phyloP scores from a whole-genome alignment of 768 basidiomycete genomes.

The Auricularia cornea region DNA sequence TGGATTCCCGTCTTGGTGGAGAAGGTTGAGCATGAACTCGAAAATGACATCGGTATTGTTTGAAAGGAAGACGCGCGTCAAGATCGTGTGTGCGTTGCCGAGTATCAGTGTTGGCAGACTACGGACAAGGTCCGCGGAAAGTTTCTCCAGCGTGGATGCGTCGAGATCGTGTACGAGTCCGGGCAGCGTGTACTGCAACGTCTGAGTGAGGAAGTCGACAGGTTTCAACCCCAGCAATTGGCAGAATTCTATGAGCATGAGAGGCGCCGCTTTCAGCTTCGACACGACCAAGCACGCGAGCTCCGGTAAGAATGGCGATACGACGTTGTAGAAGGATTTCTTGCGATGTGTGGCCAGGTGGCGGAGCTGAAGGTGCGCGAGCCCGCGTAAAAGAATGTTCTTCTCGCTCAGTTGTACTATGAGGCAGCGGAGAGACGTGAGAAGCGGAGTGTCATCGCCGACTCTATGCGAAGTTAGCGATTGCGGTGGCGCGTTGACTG shows the following conservation, averaged over 20 bases:
- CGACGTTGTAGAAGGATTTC: slow-evolving; percentile 55
- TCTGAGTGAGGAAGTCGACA: slow-evolving; percentile 54
- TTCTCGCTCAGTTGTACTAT: slow-evolving; percentile 57
- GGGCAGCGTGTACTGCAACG: slow-evolving; percentile 59
- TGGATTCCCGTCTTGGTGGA: slow-evolving; percentile 38
- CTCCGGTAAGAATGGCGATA: slow-evolving; percentile 60
- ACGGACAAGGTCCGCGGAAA: slow-evolving; percentile 45
- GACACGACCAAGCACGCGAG: slow-evolving; percentile 59
- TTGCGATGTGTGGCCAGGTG: slow-evolving; percentile 45
- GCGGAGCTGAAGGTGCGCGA: slow-evolving; percentile 58
- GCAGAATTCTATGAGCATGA: slow-evolving; percentile 54
- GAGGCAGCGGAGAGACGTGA: slow-evolving; percentile 43
- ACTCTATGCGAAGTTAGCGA: not conserved
- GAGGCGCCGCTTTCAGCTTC: slow-evolving; percentile 49
- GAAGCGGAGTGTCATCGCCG: not conserved
- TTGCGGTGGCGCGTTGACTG: not conserved
- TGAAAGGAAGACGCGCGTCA: slow-evolving; percentile 60
- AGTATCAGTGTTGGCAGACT: slow-evolving; percentile 44
- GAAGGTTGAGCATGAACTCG: slow-evolving; percentile 50
- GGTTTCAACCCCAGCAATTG: slow-evolving; percentile 54
- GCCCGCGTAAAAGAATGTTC: slow-evolving; percentile 63
- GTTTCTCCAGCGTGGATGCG: slow-evolving; percentile 45
- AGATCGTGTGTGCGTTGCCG: slow-evolving; percentile 47
- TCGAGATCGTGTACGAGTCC: slow-evolving; percentile 58
- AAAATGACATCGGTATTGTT: slow-evolving; percentile 52